Percentiles rank a stretch among this genome's conserved stretches.
phyloP scores from a whole-genome alignment of 2,329 filamentous ascomycete species.

The Verticillium isaacii region DNA sequence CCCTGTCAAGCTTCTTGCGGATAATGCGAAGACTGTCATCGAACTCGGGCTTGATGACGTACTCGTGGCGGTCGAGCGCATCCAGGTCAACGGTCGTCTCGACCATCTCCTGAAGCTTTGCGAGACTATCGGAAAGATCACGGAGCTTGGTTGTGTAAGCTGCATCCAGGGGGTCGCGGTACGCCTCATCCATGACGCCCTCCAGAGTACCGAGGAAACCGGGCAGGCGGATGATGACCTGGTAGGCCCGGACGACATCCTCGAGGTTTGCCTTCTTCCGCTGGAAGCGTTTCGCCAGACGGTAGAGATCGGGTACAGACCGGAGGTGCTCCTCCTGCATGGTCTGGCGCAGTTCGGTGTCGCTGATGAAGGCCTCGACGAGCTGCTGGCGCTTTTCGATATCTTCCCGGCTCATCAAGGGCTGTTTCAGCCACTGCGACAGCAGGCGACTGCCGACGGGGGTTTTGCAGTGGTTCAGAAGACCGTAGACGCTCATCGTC shows the following conservation, averaged over 20 bases:
- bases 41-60: constrained; percentile 98
- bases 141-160: constrained; percentile 83
- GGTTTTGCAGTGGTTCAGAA: constrained; percentile 97
- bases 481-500: constrained; percentile 91
- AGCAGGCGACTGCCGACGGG: constrained; percentile 85
- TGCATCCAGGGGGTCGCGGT: constrained; percentile 78
- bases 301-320: constrained; percentile 89
- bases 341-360: constrained; percentile 88
- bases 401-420: constrained; percentile 82
- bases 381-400: constrained; percentile 91
- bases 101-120: constrained; percentile 93
- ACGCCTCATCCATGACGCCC: constrained; percentile 90
- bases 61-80: constrained; percentile 93
- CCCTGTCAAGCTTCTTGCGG: constrained; percentile 81
- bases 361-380: constrained; percentile 89
- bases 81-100: constrained; percentile 96
- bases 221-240: constrained; percentile 87
- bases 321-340: constrained; percentile 96
- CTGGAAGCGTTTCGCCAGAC: constrained; percentile 92
- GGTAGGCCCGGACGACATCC: constrained; percentile 92
- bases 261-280: constrained; percentile 86
- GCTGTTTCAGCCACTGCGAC: constrained; percentile 96
- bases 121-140: constrained; percentile 71
- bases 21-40: constrained; percentile 87
- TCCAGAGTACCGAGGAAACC: constrained; percentile 87